Base-by-base conservation (phyloP, 169 alveolate species). In the Cyclospora cayetanensis region DNA sequence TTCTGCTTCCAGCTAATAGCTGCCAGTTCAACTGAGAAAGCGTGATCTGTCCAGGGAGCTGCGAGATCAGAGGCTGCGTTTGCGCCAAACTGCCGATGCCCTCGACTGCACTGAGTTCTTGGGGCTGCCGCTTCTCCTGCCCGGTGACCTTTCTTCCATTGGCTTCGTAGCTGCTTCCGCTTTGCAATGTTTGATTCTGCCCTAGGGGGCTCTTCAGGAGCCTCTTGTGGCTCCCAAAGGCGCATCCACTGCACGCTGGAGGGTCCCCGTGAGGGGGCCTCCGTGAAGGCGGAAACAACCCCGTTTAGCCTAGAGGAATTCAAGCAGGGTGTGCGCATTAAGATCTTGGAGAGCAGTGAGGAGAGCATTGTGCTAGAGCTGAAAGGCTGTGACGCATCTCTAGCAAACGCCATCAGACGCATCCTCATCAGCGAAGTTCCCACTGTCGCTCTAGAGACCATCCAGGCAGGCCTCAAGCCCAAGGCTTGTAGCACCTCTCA, bases 341-440 rank as follows among this genome's bases (percentile, higher is more conserved):
- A 82, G 25, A 82, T 82, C 9, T 0, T 52, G n/a, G 25, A 18
- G 9, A 7, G 34, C 22, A n/a, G n/a, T 12, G 15, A 9, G 18
- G 12, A 53, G 5, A 43, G 31, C 12, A 18, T 92, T 31, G 92
- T 65, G 37, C 93, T 95, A 46, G 97, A 95, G 50, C 91, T 98
- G 60, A 90, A 90, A 41, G 97, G 98, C 18, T 94, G 96, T 25
- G 99, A 98, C 89, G 94, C 97, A 12, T 93, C 99, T 25, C 92
- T 97, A 52, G 99, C 99, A 22, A 97, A 97, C 94, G 97, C 99
- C 7, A 87, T 97, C 31, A 91, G 99, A 53, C 93, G 99, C 79
- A 96, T 97, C 41, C 95, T 98, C 88, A 93, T 98, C 42, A 97
- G 99, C 0, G 99, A 98, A 91, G 97, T 97, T 0, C 99, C 99